phyloP scores from a whole-genome alignment of 306 rosid species.

The Psophocarpus tetragonolobus region DNA sequence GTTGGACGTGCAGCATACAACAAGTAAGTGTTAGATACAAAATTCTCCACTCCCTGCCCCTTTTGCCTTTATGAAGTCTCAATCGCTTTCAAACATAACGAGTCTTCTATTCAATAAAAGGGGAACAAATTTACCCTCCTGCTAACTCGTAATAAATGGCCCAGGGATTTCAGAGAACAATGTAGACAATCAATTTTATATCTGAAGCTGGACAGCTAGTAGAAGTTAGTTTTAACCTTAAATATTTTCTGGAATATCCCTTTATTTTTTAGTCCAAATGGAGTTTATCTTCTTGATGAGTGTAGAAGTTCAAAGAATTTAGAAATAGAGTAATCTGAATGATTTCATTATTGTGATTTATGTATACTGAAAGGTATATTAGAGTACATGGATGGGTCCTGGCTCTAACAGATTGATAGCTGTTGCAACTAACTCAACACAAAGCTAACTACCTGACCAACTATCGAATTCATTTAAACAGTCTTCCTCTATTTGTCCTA shows the following conservation, averaged over 20 bases:
- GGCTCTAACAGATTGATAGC: too few species aligned
- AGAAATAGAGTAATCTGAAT: too few species aligned
- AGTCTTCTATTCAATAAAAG: slow-evolving; percentile 12
- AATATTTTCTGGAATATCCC: slow-evolving; percentile 21
- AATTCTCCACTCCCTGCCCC: neutral
- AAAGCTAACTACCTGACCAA: neutral
- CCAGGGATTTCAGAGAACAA: neutral
- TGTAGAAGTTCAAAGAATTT: too few species aligned
- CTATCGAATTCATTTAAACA: neutral
- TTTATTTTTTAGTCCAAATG: neutral
- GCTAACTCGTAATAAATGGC: neutral
- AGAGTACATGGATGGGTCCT: too few species aligned
- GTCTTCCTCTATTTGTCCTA: neutral
- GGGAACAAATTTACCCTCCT: neutral
- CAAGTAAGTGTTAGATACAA: slow-evolving; percentile 50
- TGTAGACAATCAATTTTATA: neutral
- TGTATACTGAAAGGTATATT: too few species aligned
- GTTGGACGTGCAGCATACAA: slow-evolving; percentile 91
- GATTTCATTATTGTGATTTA: too few species aligned
- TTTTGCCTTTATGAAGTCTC: neutral
- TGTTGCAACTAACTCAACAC: too few species aligned
- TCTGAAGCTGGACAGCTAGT: slow-evolving; percentile 10
- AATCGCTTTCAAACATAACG: neutral
- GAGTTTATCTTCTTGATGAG: slow-evolving; percentile 2
- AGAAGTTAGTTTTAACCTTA: slow-evolving; percentile 5